Percentiles rank a stretch among this genome's conserved stretches.
Evolutionary conservation across 1,284 basidiomycete species (phyloP).

Genomic region (Tremellales sp.): DNA sequence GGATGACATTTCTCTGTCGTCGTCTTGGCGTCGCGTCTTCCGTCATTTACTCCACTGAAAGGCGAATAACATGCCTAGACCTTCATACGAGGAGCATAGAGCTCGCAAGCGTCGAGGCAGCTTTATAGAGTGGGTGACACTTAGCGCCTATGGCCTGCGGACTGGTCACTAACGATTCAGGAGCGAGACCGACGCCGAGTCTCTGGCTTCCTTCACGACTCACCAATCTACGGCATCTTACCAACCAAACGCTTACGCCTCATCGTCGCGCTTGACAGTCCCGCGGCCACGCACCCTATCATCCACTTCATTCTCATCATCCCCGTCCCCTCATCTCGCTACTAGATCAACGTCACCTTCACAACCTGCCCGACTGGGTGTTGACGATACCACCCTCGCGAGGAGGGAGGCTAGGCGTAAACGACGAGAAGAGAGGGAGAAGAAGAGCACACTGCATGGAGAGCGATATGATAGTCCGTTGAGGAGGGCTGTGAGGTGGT

Average conservation of each 20-base stretch:
- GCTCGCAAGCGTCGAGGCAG: conserved; percentile 6
- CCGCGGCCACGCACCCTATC: background rate
- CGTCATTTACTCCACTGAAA: too few relatives aligned
- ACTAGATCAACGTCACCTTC: background rate
- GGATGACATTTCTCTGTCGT: background rate
- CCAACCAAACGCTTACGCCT: conserved; percentile 2
- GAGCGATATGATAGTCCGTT: conserved; percentile 19
- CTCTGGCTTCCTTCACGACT: conserved; percentile 28
- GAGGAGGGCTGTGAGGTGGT: conserved; percentile 17
- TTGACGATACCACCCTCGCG: background rate
- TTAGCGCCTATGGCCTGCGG: background rate
- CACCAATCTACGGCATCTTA: conserved; percentile 18
- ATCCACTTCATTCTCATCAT: conserved; percentile 3
- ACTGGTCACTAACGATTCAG: conserved; percentile 5
- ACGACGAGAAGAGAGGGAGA: conserved; percentile 9
- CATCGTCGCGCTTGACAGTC: background rate
- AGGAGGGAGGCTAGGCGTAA: conserved; percentile 1
- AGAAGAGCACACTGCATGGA: conserved; percentile 13
- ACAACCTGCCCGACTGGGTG: background rate
- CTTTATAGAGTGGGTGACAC: conserved; percentile 6
- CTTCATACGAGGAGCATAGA: conserved; percentile 10
- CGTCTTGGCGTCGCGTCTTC: too few relatives aligned
- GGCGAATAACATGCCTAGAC: background rate
- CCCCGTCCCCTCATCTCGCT: background rate
- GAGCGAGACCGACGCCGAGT: conserved; percentile 32